Evolutionary conservation across 164 flowering plant species (phyloP), one percentile per base, ranked within the genome.

Genomic region (Aristolochia fimbriata): DNA sequence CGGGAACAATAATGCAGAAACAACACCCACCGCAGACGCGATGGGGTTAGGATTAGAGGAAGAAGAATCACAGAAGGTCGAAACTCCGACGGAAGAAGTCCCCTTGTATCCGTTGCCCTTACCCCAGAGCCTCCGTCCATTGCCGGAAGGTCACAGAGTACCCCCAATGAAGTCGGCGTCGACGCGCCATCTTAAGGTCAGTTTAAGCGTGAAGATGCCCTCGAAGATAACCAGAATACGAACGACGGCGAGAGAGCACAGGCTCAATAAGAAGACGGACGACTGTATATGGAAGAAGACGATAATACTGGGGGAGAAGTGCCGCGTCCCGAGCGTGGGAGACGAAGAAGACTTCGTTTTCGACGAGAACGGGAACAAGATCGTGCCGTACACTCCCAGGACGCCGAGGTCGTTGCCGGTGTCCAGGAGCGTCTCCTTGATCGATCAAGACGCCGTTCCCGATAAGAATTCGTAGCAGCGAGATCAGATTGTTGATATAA

Each of bases 221-320:
- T 16, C 55, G 23, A 37, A 41, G 4, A 14, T 63, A 15, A 19
- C 60, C 4, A 71, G 48, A 61, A 62, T 31, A 23, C 47, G 62
- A 43, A 51, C 69, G 2, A 27, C 54, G 23, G 62, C 47, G 19
- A 27, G 30, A 27, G 30, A 27, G 30, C 66, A 70, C 43, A 65
- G 25, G 22, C 37, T 46, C 66, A 68, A 51, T 65, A 68, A 72
- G 57, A 72, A 78, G 45, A 57, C 57, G 8, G 77, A 76, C 45
- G 85, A 86, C 0, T 83, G 64, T 7, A 9, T 85, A n/a, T 87
- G 90, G 88, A 83, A 33, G 63, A 90, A 87, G 70, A 72, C 78
- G 1, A 90, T 90, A 15, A 81, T 89, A 22, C 59, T 89, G 17
- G 94, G 97, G 12, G 91, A 89, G 67, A 86, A 63, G 62, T 83